Percentiles rank a stretch among this genome's conserved stretches.
These are phyloP conservation scores for Fomes fomentarius DNA, from an alignment of 1,284 basidiomycete genomes.

Conservation along the genomic window DNA sequence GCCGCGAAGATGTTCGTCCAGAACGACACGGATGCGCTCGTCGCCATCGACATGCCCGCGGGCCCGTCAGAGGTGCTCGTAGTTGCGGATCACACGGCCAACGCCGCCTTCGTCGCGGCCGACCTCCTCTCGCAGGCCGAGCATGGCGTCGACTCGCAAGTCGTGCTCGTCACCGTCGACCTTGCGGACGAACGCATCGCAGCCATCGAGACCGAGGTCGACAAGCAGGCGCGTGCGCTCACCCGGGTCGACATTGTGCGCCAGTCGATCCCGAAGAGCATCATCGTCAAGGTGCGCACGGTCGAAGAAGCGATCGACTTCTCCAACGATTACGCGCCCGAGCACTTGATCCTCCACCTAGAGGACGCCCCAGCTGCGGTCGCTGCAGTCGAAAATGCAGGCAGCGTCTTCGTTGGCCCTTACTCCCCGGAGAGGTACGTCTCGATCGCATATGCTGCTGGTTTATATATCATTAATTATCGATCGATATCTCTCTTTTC, in stretches of 20 bases:
- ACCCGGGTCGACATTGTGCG: constrained; percentile 91
- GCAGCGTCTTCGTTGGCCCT: constrained; percentile 94
- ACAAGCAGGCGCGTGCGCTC: constrained; percentile 85
- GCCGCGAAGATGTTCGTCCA: constrained; percentile 99
- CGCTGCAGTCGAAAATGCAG: constrained; percentile 82
- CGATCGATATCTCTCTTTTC: too few species aligned
- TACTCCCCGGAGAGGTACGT: constrained; percentile 92
- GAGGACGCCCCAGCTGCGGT: constrained; percentile 72
- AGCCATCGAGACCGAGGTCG: constrained; percentile 86
- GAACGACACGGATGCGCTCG: constrained; percentile 96
- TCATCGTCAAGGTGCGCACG: constrained; percentile 79
- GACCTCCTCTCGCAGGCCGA: constrained; percentile 98
- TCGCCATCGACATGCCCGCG: constrained; percentile 99
- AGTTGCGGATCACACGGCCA: constrained; percentile 87
- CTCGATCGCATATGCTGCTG: not conserved
- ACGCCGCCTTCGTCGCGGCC: constrained; percentile 92
- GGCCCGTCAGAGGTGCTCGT: constrained; percentile 97
- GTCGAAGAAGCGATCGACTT: constrained; percentile 84
- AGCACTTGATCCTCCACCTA: constrained; percentile 93
- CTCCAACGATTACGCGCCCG: constrained; percentile 97
- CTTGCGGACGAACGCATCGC: constrained; percentile 66
- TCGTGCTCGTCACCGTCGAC: constrained; percentile 86
- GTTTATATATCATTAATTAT: constrained; percentile 3
- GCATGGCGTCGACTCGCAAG: constrained; percentile 97
- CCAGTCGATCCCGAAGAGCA: constrained; percentile 89